Conservation (phyloP, 2,329 filamentous ascomycete species). For the Hypoxylon sp. region DNA sequence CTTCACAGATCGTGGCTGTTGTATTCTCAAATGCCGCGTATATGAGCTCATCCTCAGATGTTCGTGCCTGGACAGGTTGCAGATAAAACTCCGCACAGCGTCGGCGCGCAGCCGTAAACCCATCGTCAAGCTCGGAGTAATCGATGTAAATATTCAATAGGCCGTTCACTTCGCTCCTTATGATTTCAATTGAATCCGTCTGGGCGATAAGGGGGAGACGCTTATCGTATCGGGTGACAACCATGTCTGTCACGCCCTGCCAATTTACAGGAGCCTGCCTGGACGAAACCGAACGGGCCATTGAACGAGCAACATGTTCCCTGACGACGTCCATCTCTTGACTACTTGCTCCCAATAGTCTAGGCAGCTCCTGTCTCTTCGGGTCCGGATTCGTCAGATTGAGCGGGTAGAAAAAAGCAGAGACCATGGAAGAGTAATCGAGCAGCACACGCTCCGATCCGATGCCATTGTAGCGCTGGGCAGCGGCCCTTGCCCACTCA, state of each 20-base stretch:
- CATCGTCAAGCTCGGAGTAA: slow-evolving; percentile 53
- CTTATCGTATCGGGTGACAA: slow-evolving; percentile 73
- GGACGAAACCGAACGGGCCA: slow-evolving; percentile 52
- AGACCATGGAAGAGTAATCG: slow-evolving; percentile 67
- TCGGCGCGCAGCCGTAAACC: slow-evolving; percentile 57
- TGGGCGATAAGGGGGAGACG: slow-evolving; percentile 63
- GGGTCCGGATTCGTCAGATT: slow-evolving; percentile 63
- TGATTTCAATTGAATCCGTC: slow-evolving; percentile 48
- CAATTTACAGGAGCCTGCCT: slow-evolving; percentile 65
- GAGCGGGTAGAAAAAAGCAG: slow-evolving; percentile 65
- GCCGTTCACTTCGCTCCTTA: slow-evolving; percentile 57
- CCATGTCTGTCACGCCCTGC: slow-evolving; percentile 77
- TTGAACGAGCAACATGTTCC: slow-evolving; percentile 61
- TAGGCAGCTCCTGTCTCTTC: slow-evolving; percentile 53
- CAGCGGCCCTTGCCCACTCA: slow-evolving; percentile 60
- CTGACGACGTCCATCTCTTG: slow-evolving; percentile 57
- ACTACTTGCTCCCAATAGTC: slow-evolving; percentile 51
- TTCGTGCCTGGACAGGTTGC: slow-evolving; percentile 54
- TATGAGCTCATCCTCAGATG: slow-evolving; percentile 62
- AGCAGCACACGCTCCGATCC: slow-evolving; percentile 59
- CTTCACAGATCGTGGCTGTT: slow-evolving; percentile 39
- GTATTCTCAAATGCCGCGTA: slow-evolving; percentile 57
- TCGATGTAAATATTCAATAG: slow-evolving; percentile 63
- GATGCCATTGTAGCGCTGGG: slow-evolving; percentile 63
- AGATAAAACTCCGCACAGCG: slow-evolving; percentile 66